Conservation (phyloP, 139 green algal genomes). For the Closterium sp. region DNA sequence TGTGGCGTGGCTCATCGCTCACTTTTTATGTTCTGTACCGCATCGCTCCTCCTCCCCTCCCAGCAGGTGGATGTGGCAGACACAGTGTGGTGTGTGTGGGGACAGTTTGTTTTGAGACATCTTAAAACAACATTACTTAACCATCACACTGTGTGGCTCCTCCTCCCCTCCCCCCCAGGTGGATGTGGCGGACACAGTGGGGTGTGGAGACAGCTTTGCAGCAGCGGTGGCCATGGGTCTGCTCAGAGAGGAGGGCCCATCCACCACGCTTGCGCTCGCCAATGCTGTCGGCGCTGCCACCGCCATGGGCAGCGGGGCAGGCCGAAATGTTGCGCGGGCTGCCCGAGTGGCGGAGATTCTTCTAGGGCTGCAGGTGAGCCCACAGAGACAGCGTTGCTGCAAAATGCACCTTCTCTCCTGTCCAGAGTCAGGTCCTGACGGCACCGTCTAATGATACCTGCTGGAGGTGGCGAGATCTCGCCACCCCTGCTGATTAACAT, state of each 20-base stretch:
- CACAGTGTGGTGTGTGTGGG: conserved; percentile 94
- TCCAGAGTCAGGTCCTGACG: no score
- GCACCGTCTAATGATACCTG: no score
- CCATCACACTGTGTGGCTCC: neutral
- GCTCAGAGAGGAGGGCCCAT: conserved; percentile 51
- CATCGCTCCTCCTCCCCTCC: neutral
- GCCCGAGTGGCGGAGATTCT: conserved; percentile 56
- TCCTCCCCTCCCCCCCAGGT: conserved; percentile 57
- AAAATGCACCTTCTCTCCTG: no score
- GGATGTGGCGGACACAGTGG: conserved; percentile 88
- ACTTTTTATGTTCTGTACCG: no score
- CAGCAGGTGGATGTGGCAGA: conserved; percentile 80
- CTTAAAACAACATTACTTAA: neutral
- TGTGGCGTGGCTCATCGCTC: no score
- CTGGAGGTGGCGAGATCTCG: no score
- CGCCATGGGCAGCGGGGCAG: conserved; percentile 77
- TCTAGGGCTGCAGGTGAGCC: conserved; percentile 7
- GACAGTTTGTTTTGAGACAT: conserved; percentile 71
- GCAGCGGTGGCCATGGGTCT: conserved; percentile 85
- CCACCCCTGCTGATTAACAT: no score
- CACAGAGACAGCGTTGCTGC: neutral
- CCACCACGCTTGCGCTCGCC: conserved; percentile 77
- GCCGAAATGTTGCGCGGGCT: conserved; percentile 78
- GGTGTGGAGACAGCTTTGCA: conserved; percentile 93
- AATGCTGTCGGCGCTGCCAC: conserved; percentile 91